Base-by-base conservation (phyloP, 2,329 filamentous ascomycete genomes). In the Stenocarpella maydis region DNA sequence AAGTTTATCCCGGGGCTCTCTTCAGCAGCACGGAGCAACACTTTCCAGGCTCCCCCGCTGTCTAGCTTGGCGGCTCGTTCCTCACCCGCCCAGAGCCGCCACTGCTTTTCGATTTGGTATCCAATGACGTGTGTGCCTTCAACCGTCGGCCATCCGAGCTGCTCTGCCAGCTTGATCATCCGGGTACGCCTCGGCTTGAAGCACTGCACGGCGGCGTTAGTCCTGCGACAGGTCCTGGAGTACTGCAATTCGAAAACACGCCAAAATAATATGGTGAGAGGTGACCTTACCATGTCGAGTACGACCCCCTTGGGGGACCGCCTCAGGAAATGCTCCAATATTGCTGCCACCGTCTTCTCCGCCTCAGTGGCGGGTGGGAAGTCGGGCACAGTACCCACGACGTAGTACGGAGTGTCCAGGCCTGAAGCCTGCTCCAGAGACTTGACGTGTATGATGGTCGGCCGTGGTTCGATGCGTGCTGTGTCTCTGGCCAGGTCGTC, bases 231-330 rank as follows among this genome's bases (percentile, higher is more conserved):
- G n/a, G n/a, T n/a, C n/a, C n/a, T n/a, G n/a, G n/a, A n/a, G n/a
- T n/a, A n/a, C n/a, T n/a, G n/a, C n/a, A n/a, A n/a, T n/a, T n/a
- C n/a, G n/a, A n/a, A n/a, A n/a, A n/a, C n/a, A n/a, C n/a, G n/a
- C n/a, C n/a, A n/a, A n/a, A n/a, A n/a, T n/a, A n/a, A n/a, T n/a
- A n/a, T n/a, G n/a, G n/a, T n/a, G n/a, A n/a, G n/a, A n/a, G n/a
- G n/a, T n/a, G n/a, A n/a, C n/a, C n/a, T n/a, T n/a, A n/a, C n/a
- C 80, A 82, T 81, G 39, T 82, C 81, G 43, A 82, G 69, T 67
- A 82, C 64, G 1, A 82, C 75, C 0, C 80, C 80, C 66, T 76
- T 78, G 7, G 71, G 49, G 0, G 71, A 66, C 4, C 67, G 71
- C 2, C 72, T 63, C 2, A 82, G 73, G 24, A 80, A 77, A 19